These are phyloP conservation scores for Coemansia asiatica DNA, from an alignment of 192 early-diverging fungal species.

Conservation along the genomic window DNA sequence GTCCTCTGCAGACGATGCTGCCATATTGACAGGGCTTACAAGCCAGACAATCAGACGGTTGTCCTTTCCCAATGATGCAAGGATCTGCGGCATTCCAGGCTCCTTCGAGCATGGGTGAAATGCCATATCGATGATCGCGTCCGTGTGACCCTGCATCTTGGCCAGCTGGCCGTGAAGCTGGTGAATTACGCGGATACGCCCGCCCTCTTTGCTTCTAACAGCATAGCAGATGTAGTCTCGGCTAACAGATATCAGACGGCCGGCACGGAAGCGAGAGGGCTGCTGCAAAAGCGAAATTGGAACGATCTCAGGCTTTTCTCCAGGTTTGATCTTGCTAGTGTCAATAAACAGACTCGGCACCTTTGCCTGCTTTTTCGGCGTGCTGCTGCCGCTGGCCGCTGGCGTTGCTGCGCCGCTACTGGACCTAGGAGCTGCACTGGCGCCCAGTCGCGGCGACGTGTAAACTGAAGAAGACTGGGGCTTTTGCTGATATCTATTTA, in stretches of 20 bases:
- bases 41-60: slow-evolving; percentile 52
- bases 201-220: slow-evolving; percentile 51
- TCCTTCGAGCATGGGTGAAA: slow-evolving; percentile 51
- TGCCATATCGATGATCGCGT: slow-evolving; percentile 48
- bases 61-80: slow-evolving; percentile 50
- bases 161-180: slow-evolving; percentile 47
- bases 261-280: slow-evolving; percentile 37
- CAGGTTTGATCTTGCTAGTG: slow-evolving; percentile 27
- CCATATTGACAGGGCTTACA: slow-evolving; percentile 33
- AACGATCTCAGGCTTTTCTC: slow-evolving; percentile 36
- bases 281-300: slow-evolving; percentile 51
- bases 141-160: slow-evolving; percentile 50
- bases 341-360: slow-evolving; percentile 21
- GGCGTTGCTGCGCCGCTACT: background rate
- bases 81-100: slow-evolving; percentile 37
- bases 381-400: slow-evolving; percentile 3
- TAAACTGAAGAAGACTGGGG: slow-evolving; percentile 5
- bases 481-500: background rate
- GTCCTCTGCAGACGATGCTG: slow-evolving; percentile 22
- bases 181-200: slow-evolving; percentile 48
- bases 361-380: slow-evolving; percentile 13
- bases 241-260: slow-evolving; percentile 43
- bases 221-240: slow-evolving; percentile 54
- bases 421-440: background rate
- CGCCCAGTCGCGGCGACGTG: slow-evolving; percentile 22